Evolutionary conservation across 2,329 filamentous ascomycete genomes (phyloP), one percentile per base, ranked within the genome.

Genomic region (Diaporthe sp.): DNA sequence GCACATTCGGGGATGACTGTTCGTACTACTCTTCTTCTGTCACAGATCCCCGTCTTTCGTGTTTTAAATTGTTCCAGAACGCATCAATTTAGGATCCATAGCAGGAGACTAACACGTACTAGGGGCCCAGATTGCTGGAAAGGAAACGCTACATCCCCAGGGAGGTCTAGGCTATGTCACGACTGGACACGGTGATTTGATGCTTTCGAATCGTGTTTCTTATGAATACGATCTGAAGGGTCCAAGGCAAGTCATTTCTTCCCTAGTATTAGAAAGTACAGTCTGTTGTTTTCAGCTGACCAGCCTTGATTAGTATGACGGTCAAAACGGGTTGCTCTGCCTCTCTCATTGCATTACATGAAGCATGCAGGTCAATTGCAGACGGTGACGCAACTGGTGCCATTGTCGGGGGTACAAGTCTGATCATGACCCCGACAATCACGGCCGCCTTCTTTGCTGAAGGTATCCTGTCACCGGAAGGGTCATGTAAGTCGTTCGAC

Each of bases 401-500:
- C 2, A 58, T 58, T 58, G 55, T 58, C 2, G 55, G 55, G 5
- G 55, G 55, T 1, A 58, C 55, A 58, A 58, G 55, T 58, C 30
- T 58, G 7, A 58, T 58, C 55, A 58, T 58, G 55, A 58, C 55
- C 8, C 55, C 55, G 7, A 58, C 55, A 7, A 58, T 58, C 19
- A 58, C 55, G 32, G 55, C 55, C 4, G 55, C 55, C 9, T 58
- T 58, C 55, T 58, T 58, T 35, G 55, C 55, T 58, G 55, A 58
- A 58, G 55, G 55, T 12, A 58, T 35, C 6, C 55, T 58, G 3
- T 58, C 55, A 15, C 32, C 55, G 25, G 55, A 37, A 25, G 55
- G 55, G 12, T 39, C 32, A 1, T 58, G 55, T 32, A 58, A 39
- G 55, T 58, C 55, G 3, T 58, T 58, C 25, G 55, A 58, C 55